phyloP scores from a whole-genome alignment of 2,329 filamentous ascomycete species.

The Claviceps cyperi region DNA sequence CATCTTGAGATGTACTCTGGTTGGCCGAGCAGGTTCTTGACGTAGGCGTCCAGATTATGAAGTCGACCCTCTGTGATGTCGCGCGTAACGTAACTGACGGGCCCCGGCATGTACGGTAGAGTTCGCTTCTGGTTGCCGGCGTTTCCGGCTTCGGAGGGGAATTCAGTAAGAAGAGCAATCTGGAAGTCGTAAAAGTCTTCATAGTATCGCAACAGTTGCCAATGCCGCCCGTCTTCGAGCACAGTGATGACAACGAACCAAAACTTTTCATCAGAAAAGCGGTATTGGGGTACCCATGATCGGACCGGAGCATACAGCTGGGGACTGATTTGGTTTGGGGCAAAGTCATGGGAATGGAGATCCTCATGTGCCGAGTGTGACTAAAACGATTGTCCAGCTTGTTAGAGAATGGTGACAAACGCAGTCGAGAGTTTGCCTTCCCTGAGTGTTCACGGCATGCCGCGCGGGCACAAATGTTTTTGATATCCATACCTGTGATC shows the following conservation, averaged over 20 bases:
- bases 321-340: slow-evolving; percentile 27
- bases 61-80: slow-evolving; percentile 87
- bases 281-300: slow-evolving; percentile 82
- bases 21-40: slow-evolving; percentile 77
- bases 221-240: slow-evolving; percentile 79
- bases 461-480: too few relatives aligned
- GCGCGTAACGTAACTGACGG: slow-evolving; percentile 96
- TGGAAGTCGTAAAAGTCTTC: slow-evolving; percentile 99
- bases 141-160: slow-evolving; percentile 85
- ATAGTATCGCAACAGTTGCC: slow-evolving; percentile 90
- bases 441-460: too few relatives aligned
- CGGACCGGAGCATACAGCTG: slow-evolving; percentile 61
- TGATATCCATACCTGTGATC: slow-evolving; percentile 12
- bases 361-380: slow-evolving; percentile 15
- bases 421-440: too few relatives aligned
- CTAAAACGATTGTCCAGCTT: neutral
- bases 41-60: slow-evolving; percentile 87
- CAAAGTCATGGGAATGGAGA: slow-evolving; percentile 22
- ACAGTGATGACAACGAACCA: slow-evolving; percentile 94
- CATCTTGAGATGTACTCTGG: slow-evolving; percentile 74
- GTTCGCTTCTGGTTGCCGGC: slow-evolving; percentile 64
- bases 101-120: slow-evolving; percentile 93
- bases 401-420: neutral
- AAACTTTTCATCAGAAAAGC: slow-evolving; percentile 94
- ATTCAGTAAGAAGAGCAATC: slow-evolving; percentile 82